phyloP scores from a whole-genome alignment of 495 filamentous ascomycete species.

The Cetradonia linearis region DNA sequence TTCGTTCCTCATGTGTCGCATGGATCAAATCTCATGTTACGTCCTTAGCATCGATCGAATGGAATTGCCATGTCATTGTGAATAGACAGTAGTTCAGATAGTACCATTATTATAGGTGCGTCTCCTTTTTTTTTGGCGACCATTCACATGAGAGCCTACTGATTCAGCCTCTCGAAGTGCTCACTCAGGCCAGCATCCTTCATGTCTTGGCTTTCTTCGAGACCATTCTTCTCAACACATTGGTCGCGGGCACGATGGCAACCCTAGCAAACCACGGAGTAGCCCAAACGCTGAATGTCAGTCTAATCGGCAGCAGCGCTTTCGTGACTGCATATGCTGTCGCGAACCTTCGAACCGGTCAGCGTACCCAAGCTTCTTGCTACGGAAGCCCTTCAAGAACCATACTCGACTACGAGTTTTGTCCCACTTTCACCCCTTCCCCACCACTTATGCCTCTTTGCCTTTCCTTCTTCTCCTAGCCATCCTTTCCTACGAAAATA shows the following conservation, averaged over 20 bases:
- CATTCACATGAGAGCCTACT: background rate
- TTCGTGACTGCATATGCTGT: slow-evolving; percentile 87
- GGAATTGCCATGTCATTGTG: too few species aligned
- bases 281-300: slow-evolving; percentile 69
- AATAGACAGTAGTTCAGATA: too few species aligned
- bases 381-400: slow-evolving; percentile 3
- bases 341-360: slow-evolving; percentile 54
- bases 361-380: slow-evolving; percentile 24
- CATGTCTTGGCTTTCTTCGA: slow-evolving; percentile 20
- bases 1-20: too few species aligned
- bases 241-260: slow-evolving; percentile 42
- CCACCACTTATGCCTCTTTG: slow-evolving; percentile 20
- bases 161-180: background rate
- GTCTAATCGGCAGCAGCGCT: slow-evolving; percentile 62
- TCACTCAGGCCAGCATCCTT: background rate
- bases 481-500: slow-evolving; percentile 54
- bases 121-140: too few species aligned
- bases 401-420: slow-evolving; percentile 29
- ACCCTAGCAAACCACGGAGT: slow-evolving; percentile 89
- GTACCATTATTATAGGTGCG: too few species aligned
- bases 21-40: too few species aligned
- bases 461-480: slow-evolving; percentile 38
- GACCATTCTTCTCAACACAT: slow-evolving; percentile 33
- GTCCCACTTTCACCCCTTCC: slow-evolving; percentile 20
- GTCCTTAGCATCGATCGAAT: too few species aligned